These are phyloP conservation scores for Aspergillus fructus DNA, from an alignment of 2,329 filamentous ascomycete species.

Conservation along the genomic window DNA sequence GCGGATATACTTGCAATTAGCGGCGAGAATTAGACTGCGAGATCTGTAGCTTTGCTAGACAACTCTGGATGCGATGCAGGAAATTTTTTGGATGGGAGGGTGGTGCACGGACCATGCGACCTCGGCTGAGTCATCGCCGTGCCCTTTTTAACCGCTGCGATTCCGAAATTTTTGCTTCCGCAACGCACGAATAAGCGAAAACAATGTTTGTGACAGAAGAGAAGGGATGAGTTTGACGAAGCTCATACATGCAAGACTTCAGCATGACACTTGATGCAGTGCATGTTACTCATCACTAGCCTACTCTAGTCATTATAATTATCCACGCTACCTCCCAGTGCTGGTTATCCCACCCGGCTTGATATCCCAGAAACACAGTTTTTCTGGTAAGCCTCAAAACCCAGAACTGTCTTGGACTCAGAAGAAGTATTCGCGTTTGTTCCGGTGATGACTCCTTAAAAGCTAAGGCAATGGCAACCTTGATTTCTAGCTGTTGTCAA, in stretches of 20 bases:
- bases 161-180: constrained; percentile 7
- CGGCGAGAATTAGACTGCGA: constrained; percentile 5
- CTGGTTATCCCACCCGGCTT: constrained; percentile 9
- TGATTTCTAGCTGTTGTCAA: constrained; percentile 54
- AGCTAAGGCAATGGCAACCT: constrained; percentile 49
- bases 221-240: constrained; percentile 18
- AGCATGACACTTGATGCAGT: constrained; percentile 18
- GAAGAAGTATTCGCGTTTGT: constrained; percentile 20
- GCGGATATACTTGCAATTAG: constrained; percentile 1
- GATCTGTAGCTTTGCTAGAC: constrained; percentile 17
- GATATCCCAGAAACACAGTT: constrained; percentile 15
- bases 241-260: constrained; percentile 6
- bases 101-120: constrained; percentile 14
- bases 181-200: constrained; percentile 7
- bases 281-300: constrained; percentile 10
- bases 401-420: constrained; percentile 9
- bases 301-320: constrained; percentile 5
- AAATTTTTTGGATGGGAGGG: constrained; percentile 17
- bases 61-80: constrained; percentile 16
- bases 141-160: constrained; percentile 11
- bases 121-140: constrained; percentile 19
- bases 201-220: constrained; percentile 6
- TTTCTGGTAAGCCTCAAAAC: constrained; percentile 25
- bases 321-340: constrained; percentile 7
- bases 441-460: constrained; percentile 48